Evolutionary conservation across 164 flowering plant genomes (phyloP).

Genomic region (Cinnamomum micranthum): DNA sequence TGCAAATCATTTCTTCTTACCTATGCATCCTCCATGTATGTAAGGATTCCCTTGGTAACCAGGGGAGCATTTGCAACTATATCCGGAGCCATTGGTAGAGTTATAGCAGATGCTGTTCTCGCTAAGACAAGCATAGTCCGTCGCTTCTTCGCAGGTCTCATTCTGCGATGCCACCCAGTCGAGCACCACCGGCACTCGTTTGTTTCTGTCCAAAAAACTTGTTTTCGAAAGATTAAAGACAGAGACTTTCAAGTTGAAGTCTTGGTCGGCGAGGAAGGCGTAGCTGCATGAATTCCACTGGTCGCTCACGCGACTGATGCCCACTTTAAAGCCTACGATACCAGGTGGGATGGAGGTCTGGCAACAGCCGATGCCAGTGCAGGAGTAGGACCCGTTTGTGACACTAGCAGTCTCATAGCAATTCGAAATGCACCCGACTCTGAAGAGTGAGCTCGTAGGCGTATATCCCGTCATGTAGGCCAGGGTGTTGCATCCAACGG

Average conservation of each 20-base stretch:
- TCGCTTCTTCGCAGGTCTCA: constrained; percentile 22
- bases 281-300: constrained; percentile 28
- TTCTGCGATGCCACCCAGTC: constrained; percentile 21
- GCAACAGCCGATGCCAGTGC: constrained; percentile 21
- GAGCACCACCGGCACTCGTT: constrained; percentile 18
- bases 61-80: too few relatives aligned
- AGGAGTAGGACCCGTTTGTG: constrained; percentile 3
- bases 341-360: constrained; percentile 23
- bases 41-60: too few relatives aligned
- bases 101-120: too few relatives aligned
- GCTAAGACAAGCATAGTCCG: too few relatives aligned
- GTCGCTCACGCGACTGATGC: too few relatives aligned
- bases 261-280: constrained; percentile 24
- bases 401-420: constrained; percentile 5
- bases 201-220: background rate
- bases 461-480: too few relatives aligned
- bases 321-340: background rate
- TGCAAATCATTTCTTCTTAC: too few relatives aligned
- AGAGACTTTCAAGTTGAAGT: constrained; percentile 2
- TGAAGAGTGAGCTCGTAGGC: background rate
- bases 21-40: too few relatives aligned
- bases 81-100: too few relatives aligned
- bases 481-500: constrained; percentile 29
- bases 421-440: constrained; percentile 11
- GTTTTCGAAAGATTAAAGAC: constrained; percentile 5